Evolutionary conservation across 768 basidiomycete species (phyloP).

Genomic region (Chalciporus pseudorubinellus): DNA sequence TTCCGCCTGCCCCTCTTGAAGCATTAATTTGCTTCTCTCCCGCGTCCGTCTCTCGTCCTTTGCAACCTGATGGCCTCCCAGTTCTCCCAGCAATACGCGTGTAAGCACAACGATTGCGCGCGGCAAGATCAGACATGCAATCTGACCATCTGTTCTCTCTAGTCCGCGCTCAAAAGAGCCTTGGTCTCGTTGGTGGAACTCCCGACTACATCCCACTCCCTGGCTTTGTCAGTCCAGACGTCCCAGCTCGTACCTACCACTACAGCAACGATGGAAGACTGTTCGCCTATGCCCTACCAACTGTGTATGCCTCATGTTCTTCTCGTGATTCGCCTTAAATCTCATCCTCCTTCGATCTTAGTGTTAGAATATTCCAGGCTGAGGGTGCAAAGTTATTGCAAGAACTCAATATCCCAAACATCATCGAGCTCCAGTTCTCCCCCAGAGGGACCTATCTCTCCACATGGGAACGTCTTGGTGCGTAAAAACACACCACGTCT

Average conservation of each 20-base stretch:
- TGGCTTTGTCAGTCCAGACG: constrained; percentile 65
- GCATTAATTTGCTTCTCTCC: constrained; percentile 80
- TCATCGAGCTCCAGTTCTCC: constrained; percentile 87
- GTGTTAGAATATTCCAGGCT: constrained; percentile 76
- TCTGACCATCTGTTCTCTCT: constrained; percentile 18
- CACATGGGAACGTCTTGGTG: constrained; percentile 90
- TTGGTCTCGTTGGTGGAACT: constrained; percentile 80
- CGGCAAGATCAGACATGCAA: constrained; percentile 10
- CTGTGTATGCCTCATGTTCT: constrained; percentile 44
- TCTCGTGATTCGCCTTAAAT: constrained; percentile 11
- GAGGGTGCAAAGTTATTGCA: constrained; percentile 69
- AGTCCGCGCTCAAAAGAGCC: constrained; percentile 94
- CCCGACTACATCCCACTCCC: constrained; percentile 70
- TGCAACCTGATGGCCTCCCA: constrained; percentile 61
- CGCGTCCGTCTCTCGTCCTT: constrained; percentile 33
- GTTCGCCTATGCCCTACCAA: constrained; percentile 80
- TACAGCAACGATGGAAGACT: constrained; percentile 88
- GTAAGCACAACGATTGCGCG: constrained; percentile 45
- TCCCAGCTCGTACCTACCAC: constrained; percentile 67
- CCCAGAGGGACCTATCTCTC: constrained; percentile 91
- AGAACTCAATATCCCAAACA: constrained; percentile 70
- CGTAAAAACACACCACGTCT: constrained; percentile 20
- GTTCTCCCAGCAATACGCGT: constrained; percentile 80
- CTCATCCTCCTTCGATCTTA: constrained; percentile 28
- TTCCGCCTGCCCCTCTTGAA: constrained; percentile 40